Evolutionary conservation across 2,329 filamentous ascomycete genomes (phyloP).

Genomic region (Pseudogymnoascus sp.): DNA sequence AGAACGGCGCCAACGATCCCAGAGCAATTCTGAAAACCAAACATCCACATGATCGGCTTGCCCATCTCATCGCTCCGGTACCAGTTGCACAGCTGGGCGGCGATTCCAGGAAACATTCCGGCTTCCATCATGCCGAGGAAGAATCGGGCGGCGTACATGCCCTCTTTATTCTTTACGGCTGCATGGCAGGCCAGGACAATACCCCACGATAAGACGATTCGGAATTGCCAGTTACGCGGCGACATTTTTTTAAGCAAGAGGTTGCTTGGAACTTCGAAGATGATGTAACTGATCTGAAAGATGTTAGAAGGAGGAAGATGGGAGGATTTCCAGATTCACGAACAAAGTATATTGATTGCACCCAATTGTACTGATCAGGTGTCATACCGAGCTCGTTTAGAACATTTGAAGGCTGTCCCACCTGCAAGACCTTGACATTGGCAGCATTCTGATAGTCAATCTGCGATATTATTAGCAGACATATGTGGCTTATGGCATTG

Average conservation of each 20-base stretch:
- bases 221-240: constrained; percentile 30
- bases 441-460: constrained; percentile 35
- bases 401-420: constrained; percentile 31
- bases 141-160: constrained; percentile 32
- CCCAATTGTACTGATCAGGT: constrained; percentile 34
- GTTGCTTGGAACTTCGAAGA: constrained; percentile 34
- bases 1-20: constrained; percentile 36
- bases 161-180: constrained; percentile 31
- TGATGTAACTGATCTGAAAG: constrained; percentile 30
- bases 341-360: constrained; percentile 32
- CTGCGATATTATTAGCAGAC: constrained; percentile 9
- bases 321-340: constrained; percentile 10
- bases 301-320: neutral
- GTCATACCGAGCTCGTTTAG: constrained; percentile 33
- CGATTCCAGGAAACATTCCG: constrained; percentile 34
- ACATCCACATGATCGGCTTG: constrained; percentile 36
- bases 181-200: constrained; percentile 32
- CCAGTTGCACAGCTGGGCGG: constrained; percentile 36
- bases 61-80: constrained; percentile 38
- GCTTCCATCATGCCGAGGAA: constrained; percentile 35
- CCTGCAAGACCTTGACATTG: constrained; percentile 35
- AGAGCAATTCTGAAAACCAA: constrained; percentile 30
- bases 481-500: neutral
- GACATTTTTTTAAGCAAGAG: constrained; percentile 30
- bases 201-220: constrained; percentile 32